phyloP scores from a whole-genome alignment of 352 stramenopile species.

The Phytophthora palmivora region DNA sequence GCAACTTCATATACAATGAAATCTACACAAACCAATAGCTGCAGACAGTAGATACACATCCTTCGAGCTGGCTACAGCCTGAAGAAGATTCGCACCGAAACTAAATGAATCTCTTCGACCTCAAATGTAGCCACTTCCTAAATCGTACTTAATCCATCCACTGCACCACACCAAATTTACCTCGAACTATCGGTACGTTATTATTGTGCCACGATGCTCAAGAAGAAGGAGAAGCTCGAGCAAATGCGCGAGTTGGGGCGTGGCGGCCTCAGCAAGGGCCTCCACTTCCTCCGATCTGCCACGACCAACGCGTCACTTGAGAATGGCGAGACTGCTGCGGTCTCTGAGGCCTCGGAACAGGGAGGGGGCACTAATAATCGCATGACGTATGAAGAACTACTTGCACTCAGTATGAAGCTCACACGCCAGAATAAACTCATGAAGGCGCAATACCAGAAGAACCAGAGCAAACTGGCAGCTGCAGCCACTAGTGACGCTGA shows the following conservation, averaged over 20 bases:
- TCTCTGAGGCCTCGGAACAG: not conserved
- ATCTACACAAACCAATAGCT: too few relatives aligned
- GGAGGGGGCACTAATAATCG: conserved; percentile 30
- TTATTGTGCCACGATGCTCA: conserved; percentile 47
- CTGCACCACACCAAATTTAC: conserved; percentile 1
- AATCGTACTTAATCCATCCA: conserved; percentile 7
- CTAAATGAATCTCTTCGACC: too few relatives aligned
- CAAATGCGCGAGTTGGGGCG: conserved; percentile 89
- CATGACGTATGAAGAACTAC: conserved; percentile 85
- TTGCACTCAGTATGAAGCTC: conserved; percentile 89
- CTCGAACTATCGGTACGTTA: not conserved
- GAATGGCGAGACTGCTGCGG: conserved; percentile 14
- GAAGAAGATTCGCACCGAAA: too few relatives aligned
- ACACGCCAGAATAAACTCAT: conserved; percentile 90
- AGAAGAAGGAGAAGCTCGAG: conserved; percentile 91
- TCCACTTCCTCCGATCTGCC: conserved; percentile 77
- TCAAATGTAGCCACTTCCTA: not conserved
- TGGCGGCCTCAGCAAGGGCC: conserved; percentile 73
- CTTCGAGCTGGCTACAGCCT: too few relatives aligned
- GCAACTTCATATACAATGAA: too few relatives aligned
- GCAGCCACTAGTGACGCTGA: conserved; percentile 56
- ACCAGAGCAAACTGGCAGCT: conserved; percentile 55
- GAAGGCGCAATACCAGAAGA: conserved; percentile 86
- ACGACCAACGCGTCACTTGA: conserved; percentile 25
- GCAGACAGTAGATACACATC: too few relatives aligned